A percentile compares a stretch with the other conserved stretches of the same genome.
These are phyloP conservation scores for Stagonosporopsis chrysanthemi DNA, from an alignment of 2,329 filamentous ascomycete genomes.

Conservation along the genomic window DNA sequence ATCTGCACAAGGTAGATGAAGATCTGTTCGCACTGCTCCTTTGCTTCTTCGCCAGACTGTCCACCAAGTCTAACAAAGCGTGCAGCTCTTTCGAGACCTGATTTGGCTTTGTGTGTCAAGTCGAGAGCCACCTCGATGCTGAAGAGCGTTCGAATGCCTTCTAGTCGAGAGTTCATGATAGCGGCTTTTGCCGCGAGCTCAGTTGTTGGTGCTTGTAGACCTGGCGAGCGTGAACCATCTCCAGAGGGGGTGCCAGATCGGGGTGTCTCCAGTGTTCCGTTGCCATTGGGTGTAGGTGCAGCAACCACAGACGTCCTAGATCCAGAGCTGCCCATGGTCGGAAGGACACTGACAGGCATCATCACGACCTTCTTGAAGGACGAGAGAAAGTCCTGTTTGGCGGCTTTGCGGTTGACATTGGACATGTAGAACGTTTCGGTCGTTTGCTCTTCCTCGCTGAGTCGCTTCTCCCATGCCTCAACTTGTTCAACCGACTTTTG, in stretches of 20 bases:
- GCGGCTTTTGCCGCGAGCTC: constrained; percentile 97
- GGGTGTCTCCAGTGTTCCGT: constrained; percentile 36
- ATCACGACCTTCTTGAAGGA: constrained; percentile 99
- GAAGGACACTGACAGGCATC: constrained; percentile 94
- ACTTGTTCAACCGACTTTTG: constrained; percentile 79
- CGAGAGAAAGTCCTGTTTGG: constrained; percentile 94
- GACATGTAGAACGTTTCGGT: constrained; percentile 96
- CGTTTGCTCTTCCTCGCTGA: constrained; percentile 88
- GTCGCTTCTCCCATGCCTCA: constrained; percentile 85
- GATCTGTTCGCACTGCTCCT: constrained; percentile 86
- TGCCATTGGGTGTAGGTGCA: constrained; percentile 35
- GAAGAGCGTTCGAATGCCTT: constrained; percentile 93
- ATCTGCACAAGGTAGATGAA: constrained; percentile 86
- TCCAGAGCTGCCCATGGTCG: constrained; percentile 61
- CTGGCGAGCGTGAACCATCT: constrained; percentile 49
- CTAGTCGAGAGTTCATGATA: constrained; percentile 91
- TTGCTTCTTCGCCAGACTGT: constrained; percentile 80
- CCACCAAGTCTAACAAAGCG: constrained; percentile 83
- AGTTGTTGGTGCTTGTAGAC: constrained; percentile 76
- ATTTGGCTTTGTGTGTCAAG: constrained; percentile 87
- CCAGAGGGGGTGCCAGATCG: constrained; percentile 50
- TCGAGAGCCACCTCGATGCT: constrained; percentile 94
- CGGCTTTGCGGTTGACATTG: constrained; percentile 90
- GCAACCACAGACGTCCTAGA: constrained; percentile 48
- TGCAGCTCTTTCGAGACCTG: constrained; percentile 83